Percentiles rank a stretch among this genome's conserved stretches.
These are phyloP conservation scores for Trichoderma sp. DNA, from an alignment of 2,329 filamentous ascomycete genomes.

Conservation along the genomic window DNA sequence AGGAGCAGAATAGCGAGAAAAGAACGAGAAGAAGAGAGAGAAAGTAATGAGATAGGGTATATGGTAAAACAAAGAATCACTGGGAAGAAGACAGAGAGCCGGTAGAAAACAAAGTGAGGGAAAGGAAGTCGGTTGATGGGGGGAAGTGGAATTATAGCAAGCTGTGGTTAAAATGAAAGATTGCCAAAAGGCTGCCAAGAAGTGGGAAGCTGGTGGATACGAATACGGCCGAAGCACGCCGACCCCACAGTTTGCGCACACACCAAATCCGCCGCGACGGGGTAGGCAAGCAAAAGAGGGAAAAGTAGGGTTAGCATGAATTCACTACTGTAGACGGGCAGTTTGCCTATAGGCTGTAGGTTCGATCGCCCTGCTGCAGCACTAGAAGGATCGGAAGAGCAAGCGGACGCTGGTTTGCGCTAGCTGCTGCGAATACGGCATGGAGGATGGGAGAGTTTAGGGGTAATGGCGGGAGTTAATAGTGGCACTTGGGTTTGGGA, in stretches of 20 bases:
- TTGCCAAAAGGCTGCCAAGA: conserved; percentile 4
- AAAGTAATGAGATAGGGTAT: background rate
- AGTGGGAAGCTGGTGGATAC: conserved; percentile 16
- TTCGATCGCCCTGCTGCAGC: background rate
- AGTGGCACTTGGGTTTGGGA: background rate
- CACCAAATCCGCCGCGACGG: background rate
- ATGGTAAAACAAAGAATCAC: background rate
- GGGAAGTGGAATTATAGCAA: conserved; percentile 12
- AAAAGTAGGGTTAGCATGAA: conserved; percentile 2
- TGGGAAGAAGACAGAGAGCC: conserved; percentile 7
- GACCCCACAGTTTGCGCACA: background rate
- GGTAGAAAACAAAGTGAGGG: background rate
- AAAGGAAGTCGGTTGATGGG: background rate
- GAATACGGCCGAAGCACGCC: conserved; percentile 6
- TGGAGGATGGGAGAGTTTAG: background rate
- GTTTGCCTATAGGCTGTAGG: background rate
- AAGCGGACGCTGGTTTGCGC: background rate
- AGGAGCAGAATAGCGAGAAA: background rate
- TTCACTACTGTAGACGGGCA: background rate
- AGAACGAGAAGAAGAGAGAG: background rate
- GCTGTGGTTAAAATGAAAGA: conserved; percentile 13
- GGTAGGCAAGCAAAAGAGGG: too few relatives aligned
- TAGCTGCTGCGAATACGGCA: conserved; percentile 8
- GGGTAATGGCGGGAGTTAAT: background rate
- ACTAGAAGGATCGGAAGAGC: background rate